Conservation (phyloP, 176 grass and related monocot genomes). For the Carex kokanica region DNA sequence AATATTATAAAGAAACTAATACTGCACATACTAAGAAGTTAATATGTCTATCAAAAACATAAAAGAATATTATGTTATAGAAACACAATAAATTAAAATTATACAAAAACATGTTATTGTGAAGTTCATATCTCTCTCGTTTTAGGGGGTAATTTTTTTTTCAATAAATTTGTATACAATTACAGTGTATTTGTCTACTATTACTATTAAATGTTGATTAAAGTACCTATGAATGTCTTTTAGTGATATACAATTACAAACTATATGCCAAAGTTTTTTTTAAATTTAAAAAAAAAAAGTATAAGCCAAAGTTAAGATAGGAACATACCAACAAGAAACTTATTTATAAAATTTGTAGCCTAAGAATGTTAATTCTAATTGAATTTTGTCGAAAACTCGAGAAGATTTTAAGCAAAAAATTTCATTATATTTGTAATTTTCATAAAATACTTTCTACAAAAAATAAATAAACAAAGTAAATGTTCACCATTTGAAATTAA, state of each 20-base stretch:
- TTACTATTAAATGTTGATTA: neutral
- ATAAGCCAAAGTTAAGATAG: neutral
- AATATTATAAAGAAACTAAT: too few species aligned
- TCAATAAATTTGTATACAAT: neutral
- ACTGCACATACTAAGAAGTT: neutral
- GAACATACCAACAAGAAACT: neutral
- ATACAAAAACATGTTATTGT: neutral
- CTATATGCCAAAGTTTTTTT: too few species aligned
- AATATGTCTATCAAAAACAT: neutral
- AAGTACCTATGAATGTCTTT: neutral
- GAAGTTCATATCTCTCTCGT: neutral
- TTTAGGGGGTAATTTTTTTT: neutral
- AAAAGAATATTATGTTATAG: neutral
- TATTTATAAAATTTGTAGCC: neutral
- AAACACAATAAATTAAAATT: neutral
- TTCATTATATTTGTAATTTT: neutral
- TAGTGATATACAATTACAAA: too few species aligned
- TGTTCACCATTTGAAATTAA: neutral
- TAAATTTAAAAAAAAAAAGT: too few species aligned
- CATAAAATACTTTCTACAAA: neutral
- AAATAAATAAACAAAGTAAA: neutral
- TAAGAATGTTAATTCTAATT: neutral
- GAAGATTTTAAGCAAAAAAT: neutral
- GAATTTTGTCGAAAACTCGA: neutral
- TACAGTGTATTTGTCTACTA: too few species aligned